A percentile compares a stretch with the other conserved stretches of the same genome.
Conservation (phyloP, 495 filamentous ascomycete genomes). For the Astrothelium macrocarpum region DNA sequence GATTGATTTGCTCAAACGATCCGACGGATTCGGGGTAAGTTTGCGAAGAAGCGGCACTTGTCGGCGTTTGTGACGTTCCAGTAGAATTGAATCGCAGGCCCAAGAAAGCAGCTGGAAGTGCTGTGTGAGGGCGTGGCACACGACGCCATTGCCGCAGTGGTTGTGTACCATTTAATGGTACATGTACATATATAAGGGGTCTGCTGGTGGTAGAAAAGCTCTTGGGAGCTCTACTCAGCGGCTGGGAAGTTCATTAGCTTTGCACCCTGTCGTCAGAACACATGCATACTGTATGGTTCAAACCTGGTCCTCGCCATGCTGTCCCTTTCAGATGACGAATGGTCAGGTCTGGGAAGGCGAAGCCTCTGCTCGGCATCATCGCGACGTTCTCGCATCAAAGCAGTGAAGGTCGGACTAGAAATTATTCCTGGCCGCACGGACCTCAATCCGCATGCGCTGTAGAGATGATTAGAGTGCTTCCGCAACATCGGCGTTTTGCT, state of each 20-base stretch:
- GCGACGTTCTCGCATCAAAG: neutral
- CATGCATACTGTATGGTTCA: neutral
- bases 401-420: neutral
- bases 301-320: neutral
- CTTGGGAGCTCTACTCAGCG: neutral
- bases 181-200: neutral
- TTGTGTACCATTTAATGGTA: neutral
- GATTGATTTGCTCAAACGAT: neutral
- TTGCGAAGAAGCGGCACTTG: neutral
- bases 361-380: constrained; percentile 3
- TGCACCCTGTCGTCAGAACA: neutral
- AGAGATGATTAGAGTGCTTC: no score
- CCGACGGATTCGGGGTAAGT: neutral
- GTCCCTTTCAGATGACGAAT: neutral
- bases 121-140: neutral
- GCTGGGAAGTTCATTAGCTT: neutral
- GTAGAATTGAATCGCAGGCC: constrained; percentile 16
- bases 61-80: constrained; percentile 1
- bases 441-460: no score
- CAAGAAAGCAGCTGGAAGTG: neutral
- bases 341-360: neutral
- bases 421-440: neutral
- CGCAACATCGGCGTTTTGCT: no score
- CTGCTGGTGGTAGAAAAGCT: constrained; percentile 2
- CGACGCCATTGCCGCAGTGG: neutral